Evolutionary conservation across 2,329 filamentous ascomycete genomes (phyloP).

Genomic region (Sporothrix curviconia): DNA sequence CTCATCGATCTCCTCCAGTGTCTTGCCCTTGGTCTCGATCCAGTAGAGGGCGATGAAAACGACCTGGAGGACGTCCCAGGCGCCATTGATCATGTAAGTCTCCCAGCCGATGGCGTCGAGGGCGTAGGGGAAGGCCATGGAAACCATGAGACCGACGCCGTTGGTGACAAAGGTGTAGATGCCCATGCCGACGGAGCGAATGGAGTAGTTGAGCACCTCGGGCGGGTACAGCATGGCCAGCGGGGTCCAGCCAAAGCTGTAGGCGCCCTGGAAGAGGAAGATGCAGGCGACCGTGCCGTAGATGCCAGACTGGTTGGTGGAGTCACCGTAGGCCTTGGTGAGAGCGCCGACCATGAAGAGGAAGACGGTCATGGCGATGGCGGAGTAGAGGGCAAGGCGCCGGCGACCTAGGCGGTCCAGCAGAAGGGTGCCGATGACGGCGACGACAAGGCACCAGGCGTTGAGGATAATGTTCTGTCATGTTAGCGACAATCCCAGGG

Average conservation of each 20-base stretch:
- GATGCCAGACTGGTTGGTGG: slow-evolving; percentile 5
- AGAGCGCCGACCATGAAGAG: slow-evolving; percentile 33
- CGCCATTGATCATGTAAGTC: slow-evolving; percentile 43
- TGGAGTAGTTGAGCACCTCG: slow-evolving; percentile 34
- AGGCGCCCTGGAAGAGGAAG: slow-evolving; percentile 49
- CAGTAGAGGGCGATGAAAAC: slow-evolving; percentile 41
- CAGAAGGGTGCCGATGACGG: slow-evolving; percentile 19
- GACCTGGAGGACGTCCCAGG: slow-evolving; percentile 35
- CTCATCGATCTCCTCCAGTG: slow-evolving; percentile 15
- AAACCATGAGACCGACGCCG: slow-evolving; percentile 37
- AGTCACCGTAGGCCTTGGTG: slow-evolving; percentile 2
- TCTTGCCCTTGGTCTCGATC: slow-evolving; percentile 35
- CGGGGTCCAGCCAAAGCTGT: slow-evolving; percentile 44
- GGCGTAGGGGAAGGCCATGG: slow-evolving; percentile 38
- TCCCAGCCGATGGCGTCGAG: slow-evolving; percentile 43
- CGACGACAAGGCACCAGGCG: slow-evolving; percentile 15
- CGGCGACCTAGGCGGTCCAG: slow-evolving; percentile 23
- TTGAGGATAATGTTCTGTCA: slow-evolving; percentile 13
- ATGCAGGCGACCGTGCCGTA: slow-evolving; percentile 38
- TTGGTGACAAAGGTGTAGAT: slow-evolving; percentile 38
- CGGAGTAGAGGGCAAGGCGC: neutral
- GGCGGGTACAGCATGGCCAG: slow-evolving; percentile 40
- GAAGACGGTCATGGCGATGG: neutral
- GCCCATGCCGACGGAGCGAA: slow-evolving; percentile 36
- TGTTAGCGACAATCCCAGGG: neutral